A percentile compares a stretch with the other conserved stretches of the same genome.
Evolutionary conservation across 805 yeast genomes (phyloP).

Genomic region (Myxozyma geophila): DNA sequence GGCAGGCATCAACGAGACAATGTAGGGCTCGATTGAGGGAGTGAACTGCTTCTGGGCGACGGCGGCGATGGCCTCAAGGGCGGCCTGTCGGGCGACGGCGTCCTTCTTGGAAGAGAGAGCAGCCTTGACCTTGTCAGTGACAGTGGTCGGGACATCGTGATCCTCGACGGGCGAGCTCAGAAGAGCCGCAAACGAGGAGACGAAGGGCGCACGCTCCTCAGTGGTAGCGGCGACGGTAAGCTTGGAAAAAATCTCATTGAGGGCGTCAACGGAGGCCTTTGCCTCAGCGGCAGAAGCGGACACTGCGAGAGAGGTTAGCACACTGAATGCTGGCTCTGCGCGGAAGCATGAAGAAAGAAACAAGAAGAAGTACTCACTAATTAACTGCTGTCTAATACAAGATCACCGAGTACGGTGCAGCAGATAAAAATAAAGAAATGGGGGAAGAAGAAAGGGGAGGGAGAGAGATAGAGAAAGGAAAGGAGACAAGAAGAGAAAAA

Average conservation of each 20-base stretch:
- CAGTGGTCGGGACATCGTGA: constrained; percentile 93
- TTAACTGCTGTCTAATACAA: constrained; percentile 3
- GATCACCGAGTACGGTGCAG: constrained; percentile 8
- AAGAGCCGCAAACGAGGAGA: constrained; percentile 87
- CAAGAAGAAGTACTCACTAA: background rate
- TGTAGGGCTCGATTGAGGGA: constrained; percentile 94
- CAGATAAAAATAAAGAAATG: constrained; percentile 11
- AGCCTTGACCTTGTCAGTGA: constrained; percentile 76
- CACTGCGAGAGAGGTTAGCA: background rate
- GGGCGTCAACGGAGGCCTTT: constrained; percentile 60
- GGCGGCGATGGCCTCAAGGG: constrained; percentile 80
- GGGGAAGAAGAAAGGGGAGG: constrained; percentile 6
- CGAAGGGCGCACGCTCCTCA: constrained; percentile 83
- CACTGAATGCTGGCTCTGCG: background rate
- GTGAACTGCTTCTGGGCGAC: constrained; percentile 77
- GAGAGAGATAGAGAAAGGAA: constrained; percentile 7
- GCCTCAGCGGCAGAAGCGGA: constrained; percentile 35
- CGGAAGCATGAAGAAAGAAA: background rate
- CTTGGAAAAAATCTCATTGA: constrained; percentile 90
- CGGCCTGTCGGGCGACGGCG: constrained; percentile 65
- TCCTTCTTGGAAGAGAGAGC: constrained; percentile 83
- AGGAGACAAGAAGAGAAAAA: background rate
- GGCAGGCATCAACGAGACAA: constrained; percentile 73
- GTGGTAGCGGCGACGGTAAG: constrained; percentile 79
- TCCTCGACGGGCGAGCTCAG: constrained; percentile 96